A percentile compares a stretch with the other conserved stretches of the same genome.
phyloP scores from a whole-genome alignment of 257 asterid species.

The Haberlea rhodopensis region DNA sequence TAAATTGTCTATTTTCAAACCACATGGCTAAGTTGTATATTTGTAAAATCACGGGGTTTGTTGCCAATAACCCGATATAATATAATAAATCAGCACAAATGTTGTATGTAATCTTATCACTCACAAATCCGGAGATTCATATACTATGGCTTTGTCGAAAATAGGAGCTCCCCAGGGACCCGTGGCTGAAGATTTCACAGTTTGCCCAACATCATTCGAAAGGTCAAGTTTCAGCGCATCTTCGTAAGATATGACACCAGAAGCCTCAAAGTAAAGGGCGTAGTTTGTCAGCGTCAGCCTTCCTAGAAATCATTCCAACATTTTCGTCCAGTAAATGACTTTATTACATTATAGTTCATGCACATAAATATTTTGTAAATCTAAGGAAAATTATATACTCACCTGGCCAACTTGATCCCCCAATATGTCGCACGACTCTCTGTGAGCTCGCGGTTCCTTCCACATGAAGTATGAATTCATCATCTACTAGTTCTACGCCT shows the following conservation, averaged over 20 bases:
- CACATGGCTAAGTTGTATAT: too few species aligned
- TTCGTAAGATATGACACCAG: conserved; percentile 63
- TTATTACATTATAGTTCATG: too few species aligned
- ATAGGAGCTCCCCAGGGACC: conserved; percentile 99
- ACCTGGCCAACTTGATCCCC: conserved; percentile 99
- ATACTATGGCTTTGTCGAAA: conserved; percentile 77
- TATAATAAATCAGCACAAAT: not conserved
- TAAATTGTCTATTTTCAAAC: too few species aligned
- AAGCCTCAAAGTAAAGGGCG: conserved; percentile 89
- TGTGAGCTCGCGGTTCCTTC: conserved; percentile 83
- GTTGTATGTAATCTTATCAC: conserved; percentile 22
- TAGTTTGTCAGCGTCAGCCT: conserved; percentile 85
- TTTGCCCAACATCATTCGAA: conserved; percentile 51
- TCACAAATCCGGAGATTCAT: conserved; percentile 73
- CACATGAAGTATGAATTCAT: conserved; percentile 78
- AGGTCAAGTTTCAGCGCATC: conserved; percentile 72
- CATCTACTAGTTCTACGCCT: conserved; percentile 57
- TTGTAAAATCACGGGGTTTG: too few species aligned
- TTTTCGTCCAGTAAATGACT: conserved; percentile 6
- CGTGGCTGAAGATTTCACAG: conserved; percentile 61
- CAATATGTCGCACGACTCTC: conserved; percentile 88
- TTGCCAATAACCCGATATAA: too few species aligned
- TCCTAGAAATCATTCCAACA: conserved; percentile 44
- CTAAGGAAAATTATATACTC: conserved; percentile 11
- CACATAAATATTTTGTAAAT: not conserved